Percentiles rank a stretch among this genome's conserved stretches.
Conservation (phyloP, 2,329 filamentous ascomycete species). For the Stylonectria norvegica region DNA sequence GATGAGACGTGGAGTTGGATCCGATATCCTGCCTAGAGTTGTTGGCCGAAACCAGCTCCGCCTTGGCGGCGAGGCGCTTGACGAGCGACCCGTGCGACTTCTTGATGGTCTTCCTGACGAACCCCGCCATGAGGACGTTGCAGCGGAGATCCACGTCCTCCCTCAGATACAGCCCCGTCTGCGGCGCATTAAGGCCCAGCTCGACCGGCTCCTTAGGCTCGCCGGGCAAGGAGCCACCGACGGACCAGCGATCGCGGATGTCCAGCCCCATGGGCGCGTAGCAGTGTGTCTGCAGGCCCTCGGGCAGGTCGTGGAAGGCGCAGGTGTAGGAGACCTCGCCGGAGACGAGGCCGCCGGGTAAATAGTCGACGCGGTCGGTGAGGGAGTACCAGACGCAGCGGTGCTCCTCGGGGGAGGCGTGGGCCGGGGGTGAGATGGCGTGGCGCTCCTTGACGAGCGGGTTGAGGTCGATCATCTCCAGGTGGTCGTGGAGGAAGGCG, state of each 20-base stretch:
- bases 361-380: slow-evolving; percentile 72
- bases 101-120: slow-evolving; percentile 80
- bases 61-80: slow-evolving; percentile 50
- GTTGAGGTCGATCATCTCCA: slow-evolving; percentile 84
- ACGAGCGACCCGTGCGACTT: slow-evolving; percentile 71
- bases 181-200: slow-evolving; percentile 62
- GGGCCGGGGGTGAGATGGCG: slow-evolving; percentile 62
- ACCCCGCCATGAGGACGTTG: slow-evolving; percentile 69
- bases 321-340: slow-evolving; percentile 74
- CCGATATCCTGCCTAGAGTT: slow-evolving; percentile 17
- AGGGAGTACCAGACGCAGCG: slow-evolving; percentile 74
- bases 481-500: slow-evolving; percentile 72
- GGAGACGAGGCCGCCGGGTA: slow-evolving; percentile 62
- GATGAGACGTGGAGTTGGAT: background rate
- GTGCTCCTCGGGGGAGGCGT: slow-evolving; percentile 67
- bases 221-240: slow-evolving; percentile 68
- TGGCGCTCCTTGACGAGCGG: slow-evolving; percentile 73
- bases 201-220: slow-evolving; percentile 65
- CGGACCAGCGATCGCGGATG: slow-evolving; percentile 72
- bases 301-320: slow-evolving; percentile 71
- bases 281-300: slow-evolving; percentile 76
- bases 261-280: slow-evolving; percentile 80
- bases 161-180: slow-evolving; percentile 71
- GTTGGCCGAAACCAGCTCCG: slow-evolving; percentile 15
- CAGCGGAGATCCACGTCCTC: slow-evolving; percentile 81